Conservation (phyloP, 768 basidiomycete species). For the Lactifluus pinguis region DNA sequence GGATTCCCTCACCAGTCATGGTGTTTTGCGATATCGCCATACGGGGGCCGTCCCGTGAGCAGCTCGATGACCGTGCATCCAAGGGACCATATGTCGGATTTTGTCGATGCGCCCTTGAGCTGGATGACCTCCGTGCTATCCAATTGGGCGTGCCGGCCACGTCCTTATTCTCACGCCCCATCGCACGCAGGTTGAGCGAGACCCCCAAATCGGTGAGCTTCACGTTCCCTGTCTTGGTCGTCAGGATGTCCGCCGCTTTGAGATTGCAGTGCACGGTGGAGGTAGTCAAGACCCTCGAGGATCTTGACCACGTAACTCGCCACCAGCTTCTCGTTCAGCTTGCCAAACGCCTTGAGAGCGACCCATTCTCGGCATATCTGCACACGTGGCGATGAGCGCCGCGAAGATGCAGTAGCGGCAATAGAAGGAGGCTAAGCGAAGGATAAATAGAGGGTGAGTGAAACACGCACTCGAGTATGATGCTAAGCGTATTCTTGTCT, state of each 20-base stretch:
- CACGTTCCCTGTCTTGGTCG: conserved; percentile 94
- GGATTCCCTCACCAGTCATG: conserved; percentile 61
- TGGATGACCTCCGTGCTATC: conserved; percentile 99
- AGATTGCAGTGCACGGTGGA: conserved; percentile 97
- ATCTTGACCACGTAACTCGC: conserved; percentile 95
- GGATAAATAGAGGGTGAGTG: conserved; percentile 9
- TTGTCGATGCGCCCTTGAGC: conserved; percentile 85
- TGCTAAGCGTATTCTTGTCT: conserved; percentile 81
- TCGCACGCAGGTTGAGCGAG: conserved; percentile 86
- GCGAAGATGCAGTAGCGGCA: conserved; percentile 11
- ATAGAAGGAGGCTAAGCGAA: not conserved
- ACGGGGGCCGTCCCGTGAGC: conserved; percentile 86
- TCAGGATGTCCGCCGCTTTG: conserved; percentile 98
- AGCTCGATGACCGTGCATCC: conserved; percentile 94
- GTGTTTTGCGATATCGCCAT: conserved; percentile 77
- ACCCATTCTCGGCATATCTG: conserved; percentile 95
- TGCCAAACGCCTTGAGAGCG: conserved; percentile 92
- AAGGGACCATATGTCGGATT: conserved; percentile 93
- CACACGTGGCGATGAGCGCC: conserved; percentile 14
- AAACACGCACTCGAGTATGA: conserved; percentile 80
- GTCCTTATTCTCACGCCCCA: conserved; percentile 77
- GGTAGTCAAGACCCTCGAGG: conserved; percentile 88
- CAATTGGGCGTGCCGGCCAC: conserved; percentile 95
- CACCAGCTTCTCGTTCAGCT: conserved; percentile 85
- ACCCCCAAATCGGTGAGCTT: conserved; percentile 98